A percentile compares a stretch with the other conserved stretches of the same genome.
These are phyloP conservation scores for Phycomyces blakesleeanus DNA, from an alignment of 192 early-diverging fungal species.

Conservation along the genomic window DNA sequence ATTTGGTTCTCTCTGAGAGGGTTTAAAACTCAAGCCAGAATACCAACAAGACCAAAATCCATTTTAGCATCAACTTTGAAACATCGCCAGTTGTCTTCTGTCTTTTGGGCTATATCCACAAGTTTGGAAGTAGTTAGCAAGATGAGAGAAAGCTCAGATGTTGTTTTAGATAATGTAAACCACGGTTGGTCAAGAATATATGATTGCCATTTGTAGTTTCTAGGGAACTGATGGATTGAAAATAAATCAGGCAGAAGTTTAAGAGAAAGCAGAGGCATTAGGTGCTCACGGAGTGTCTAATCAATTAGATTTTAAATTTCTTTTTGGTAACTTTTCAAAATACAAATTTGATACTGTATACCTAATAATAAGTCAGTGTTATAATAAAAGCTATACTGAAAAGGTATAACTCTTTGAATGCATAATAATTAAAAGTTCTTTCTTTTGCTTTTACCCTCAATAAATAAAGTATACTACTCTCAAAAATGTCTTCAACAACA, in stretches of 20 bases:
- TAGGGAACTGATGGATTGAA: constrained; percentile 19
- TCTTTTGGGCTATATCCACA: constrained; percentile 23
- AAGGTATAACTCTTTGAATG: too few relatives aligned
- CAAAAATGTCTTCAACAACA: too few relatives aligned
- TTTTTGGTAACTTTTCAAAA: too few relatives aligned
- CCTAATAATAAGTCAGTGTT: too few relatives aligned
- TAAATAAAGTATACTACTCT: too few relatives aligned
- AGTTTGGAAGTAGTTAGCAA: constrained; percentile 9
- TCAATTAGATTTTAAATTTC: too few relatives aligned
- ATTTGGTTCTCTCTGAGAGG: constrained; percentile 52
- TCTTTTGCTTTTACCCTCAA: too few relatives aligned
- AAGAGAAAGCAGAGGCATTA: neutral
- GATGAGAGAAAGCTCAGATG: constrained; percentile 40
- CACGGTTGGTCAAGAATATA: constrained; percentile 28
- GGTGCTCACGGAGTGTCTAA: too few relatives aligned
- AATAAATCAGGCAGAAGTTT: constrained; percentile 21
- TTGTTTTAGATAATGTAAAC: constrained; percentile 47
- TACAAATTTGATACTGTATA: too few relatives aligned
- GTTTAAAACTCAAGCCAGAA: constrained; percentile 50
- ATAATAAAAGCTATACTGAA: too few relatives aligned
- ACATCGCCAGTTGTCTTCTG: constrained; percentile 38
- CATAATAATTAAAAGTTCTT: too few relatives aligned
- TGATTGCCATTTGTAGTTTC: neutral
- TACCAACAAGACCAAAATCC: constrained; percentile 66
- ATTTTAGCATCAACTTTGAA: constrained; percentile 60